Conservation (phyloP, 345 rosid species). For the Hypericum androsaemum region DNA sequence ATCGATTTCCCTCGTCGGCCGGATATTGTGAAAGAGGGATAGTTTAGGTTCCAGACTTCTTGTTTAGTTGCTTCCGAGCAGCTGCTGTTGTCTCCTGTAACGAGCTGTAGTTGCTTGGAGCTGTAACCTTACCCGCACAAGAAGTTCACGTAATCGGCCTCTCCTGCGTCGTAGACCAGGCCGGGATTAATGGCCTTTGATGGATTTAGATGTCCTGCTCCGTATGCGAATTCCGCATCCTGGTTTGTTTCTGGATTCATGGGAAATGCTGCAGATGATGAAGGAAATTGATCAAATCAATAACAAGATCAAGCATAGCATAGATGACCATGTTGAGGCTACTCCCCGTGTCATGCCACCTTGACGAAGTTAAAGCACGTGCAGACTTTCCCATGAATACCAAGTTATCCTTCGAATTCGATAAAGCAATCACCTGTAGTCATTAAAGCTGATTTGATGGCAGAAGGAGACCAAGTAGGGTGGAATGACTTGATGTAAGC, state of each 20-base stretch:
- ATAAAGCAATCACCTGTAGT: conserved; percentile 36
- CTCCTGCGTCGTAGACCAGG: conserved; percentile 20
- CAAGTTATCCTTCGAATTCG: background rate
- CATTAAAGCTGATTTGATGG: conserved; percentile 55
- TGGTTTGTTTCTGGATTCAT: conserved; percentile 23
- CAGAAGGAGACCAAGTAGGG: conserved; percentile 53
- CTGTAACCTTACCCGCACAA: conserved; percentile 35
- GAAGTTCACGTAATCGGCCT: conserved; percentile 29
- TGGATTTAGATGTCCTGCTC: conserved; percentile 49
- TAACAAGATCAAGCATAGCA: too few relatives aligned
- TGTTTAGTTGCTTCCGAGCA: conserved; percentile 11
- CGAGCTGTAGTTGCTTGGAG: background rate
- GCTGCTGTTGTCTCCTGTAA: conserved; percentile 26
- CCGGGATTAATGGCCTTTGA: conserved; percentile 32
- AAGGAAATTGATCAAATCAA: background rate
- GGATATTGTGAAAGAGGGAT: too few relatives aligned
- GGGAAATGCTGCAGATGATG: conserved; percentile 23
- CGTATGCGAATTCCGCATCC: conserved; percentile 39
- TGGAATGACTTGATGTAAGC: conserved; percentile 35
- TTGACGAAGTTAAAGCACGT: too few relatives aligned
- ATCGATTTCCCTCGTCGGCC: too few relatives aligned
- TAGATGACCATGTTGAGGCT: too few relatives aligned
- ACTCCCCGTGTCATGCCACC: too few relatives aligned
- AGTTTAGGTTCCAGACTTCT: too few relatives aligned
- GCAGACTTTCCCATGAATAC: too few relatives aligned